A percentile compares a stretch with the other conserved stretches of the same genome.
Evolutionary conservation across 164 flowering plant genomes (phyloP).

Genomic region (Houttuynia cordata): DNA sequence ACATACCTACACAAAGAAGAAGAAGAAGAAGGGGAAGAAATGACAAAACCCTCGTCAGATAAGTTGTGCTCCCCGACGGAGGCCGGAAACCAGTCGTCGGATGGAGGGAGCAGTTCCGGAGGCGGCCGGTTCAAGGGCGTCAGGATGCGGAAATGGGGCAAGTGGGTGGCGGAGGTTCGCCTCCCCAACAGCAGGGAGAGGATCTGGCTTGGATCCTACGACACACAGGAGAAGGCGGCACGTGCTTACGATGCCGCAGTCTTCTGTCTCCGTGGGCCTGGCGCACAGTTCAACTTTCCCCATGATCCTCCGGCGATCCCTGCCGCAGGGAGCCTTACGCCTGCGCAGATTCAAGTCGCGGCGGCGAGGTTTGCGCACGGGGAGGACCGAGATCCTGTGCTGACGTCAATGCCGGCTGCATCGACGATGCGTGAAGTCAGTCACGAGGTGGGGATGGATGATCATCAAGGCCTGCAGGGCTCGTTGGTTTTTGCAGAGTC

Average conservation of each 20-base stretch:
- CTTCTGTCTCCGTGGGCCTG: constrained; percentile 61
- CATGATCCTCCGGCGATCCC: constrained; percentile 50
- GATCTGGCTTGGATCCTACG: constrained; percentile 85
- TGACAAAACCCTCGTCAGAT: background rate
- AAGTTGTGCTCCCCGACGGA: background rate
- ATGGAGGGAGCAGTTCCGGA: background rate
- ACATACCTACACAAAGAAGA: no score
- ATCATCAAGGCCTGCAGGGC: background rate
- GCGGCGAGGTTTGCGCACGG: constrained; percentile 57
- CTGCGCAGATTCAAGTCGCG: constrained; percentile 42
- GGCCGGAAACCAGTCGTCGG: background rate
- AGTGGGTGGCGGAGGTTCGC: constrained; percentile 76
- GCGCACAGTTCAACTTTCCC: constrained; percentile 75
- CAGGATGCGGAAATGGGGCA: constrained; percentile 85
- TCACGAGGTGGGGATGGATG: background rate
- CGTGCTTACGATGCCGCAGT: constrained; percentile 87
- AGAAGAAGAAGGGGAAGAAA: background rate
- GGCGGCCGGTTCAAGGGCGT: constrained; percentile 44
- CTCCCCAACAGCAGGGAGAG: constrained; percentile 77
- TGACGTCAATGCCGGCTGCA: background rate
- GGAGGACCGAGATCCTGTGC: background rate
- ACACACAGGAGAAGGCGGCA: constrained; percentile 76
- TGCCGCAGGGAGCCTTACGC: constrained; percentile 29
- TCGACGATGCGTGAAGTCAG: background rate
- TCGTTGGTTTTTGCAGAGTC: background rate